Conservation (phyloP, 2,329 filamentous ascomycete species). For the Exophiala dermatitidis region DNA sequence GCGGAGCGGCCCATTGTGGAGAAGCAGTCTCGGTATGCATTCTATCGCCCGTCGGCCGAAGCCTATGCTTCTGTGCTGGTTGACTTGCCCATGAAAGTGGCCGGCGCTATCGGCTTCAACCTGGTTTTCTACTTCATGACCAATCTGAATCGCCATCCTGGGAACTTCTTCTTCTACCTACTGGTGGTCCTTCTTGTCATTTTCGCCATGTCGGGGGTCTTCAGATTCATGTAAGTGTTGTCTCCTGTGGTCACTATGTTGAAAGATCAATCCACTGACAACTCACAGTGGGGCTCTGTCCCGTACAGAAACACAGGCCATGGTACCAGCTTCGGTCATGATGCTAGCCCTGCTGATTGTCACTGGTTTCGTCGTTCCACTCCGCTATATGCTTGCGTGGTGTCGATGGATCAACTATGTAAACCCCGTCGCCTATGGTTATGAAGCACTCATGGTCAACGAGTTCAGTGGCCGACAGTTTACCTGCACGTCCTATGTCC, state of each 20-base stretch:
- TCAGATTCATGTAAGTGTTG: constrained; percentile 38
- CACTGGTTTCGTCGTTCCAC: constrained; percentile 58
- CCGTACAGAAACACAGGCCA: constrained; percentile 54
- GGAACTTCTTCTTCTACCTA: constrained; percentile 77
- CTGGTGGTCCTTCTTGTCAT: constrained; percentile 57
- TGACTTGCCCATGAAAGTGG: constrained; percentile 74
- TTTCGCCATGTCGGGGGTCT: constrained; percentile 52
- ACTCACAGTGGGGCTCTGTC: constrained; percentile 52
- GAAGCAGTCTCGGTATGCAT: constrained; percentile 76
- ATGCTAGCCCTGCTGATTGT: constrained; percentile 40
- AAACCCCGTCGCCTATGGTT: constrained; percentile 59
- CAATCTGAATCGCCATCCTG: constrained; percentile 64
- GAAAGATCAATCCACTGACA: constrained; percentile 51
- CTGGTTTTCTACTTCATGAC: constrained; percentile 79
- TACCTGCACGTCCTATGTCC: constrained; percentile 46
- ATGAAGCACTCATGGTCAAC: constrained; percentile 52
- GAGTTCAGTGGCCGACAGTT: constrained; percentile 52
- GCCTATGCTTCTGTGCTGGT: constrained; percentile 75
- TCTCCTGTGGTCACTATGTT: constrained; percentile 36
- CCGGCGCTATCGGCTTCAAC: constrained; percentile 68
- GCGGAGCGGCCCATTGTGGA: constrained; percentile 86
- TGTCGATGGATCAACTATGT: constrained; percentile 61
- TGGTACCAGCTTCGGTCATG: constrained; percentile 49
- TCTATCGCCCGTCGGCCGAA: constrained; percentile 88
- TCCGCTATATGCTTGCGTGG: constrained; percentile 54